Conservation (phyloP, 2,329 filamentous ascomycete species). For the Arthroderma uncinatum region DNA sequence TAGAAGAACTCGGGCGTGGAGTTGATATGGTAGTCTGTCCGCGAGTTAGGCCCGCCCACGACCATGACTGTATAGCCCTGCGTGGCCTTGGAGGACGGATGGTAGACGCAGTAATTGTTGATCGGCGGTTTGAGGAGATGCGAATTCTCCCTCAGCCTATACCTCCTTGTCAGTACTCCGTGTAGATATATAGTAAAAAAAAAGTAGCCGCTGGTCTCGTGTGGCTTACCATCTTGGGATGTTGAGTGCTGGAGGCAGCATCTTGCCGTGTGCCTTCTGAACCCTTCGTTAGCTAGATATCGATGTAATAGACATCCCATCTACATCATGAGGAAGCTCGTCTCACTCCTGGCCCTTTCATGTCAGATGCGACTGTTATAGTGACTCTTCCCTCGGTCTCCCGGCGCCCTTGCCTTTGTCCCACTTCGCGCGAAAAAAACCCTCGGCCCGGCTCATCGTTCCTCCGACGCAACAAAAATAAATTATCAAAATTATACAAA, state of each 20-base stretch:
- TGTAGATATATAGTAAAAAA: not conserved
- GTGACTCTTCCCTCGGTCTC: not conserved
- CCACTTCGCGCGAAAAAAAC: constrained; percentile 50
- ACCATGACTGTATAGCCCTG: constrained; percentile 88
- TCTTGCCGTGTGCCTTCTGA: constrained; percentile 11
- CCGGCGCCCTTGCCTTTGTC: not conserved
- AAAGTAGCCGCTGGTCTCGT: not conserved
- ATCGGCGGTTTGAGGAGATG: constrained; percentile 88
- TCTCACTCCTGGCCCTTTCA: not conserved
- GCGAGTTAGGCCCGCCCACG: constrained; percentile 88
- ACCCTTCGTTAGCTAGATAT: not conserved
- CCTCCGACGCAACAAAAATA: not conserved
- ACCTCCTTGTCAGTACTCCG: not conserved
- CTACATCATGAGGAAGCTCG: not conserved
- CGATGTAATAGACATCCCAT: not conserved
- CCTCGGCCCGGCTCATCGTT: not conserved
- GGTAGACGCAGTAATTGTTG: constrained; percentile 96
- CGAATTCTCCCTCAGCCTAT: constrained; percentile 79
- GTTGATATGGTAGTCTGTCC: constrained; percentile 98
- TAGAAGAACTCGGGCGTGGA: constrained; percentile 95
- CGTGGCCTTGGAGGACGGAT: constrained; percentile 54
- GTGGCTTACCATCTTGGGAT: constrained; percentile 37
- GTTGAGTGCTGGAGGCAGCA: constrained; percentile 34
- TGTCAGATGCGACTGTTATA: not conserved
- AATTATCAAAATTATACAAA: too few species aligned